Evolutionary conservation across 352 stramenopile genomes (phyloP).

Genomic region (Phytophthora ramorum): DNA sequence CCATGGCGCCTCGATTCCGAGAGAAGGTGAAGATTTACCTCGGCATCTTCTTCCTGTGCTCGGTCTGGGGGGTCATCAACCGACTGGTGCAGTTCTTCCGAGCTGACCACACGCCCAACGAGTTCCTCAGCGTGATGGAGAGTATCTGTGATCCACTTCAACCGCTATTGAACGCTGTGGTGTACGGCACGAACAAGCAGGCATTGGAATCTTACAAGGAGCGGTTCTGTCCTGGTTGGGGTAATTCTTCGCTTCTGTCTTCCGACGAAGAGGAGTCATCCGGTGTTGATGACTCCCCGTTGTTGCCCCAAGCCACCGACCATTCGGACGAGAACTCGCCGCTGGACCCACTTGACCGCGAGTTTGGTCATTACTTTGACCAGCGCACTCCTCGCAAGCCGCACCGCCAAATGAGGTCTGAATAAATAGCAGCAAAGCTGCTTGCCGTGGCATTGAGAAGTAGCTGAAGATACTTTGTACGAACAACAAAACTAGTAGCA

Average conservation of each 20-base stretch:
- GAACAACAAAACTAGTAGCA: slow-evolving; percentile 23
- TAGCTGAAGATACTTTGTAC: too few relatives aligned
- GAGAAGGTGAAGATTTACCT: slow-evolving; percentile 72
- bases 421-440: not conserved
- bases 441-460: too few relatives aligned
- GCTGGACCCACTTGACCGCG: slow-evolving; percentile 41
- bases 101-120: slow-evolving; percentile 52
- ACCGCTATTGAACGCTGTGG: slow-evolving; percentile 70
- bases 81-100: slow-evolving; percentile 69
- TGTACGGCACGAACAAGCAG: slow-evolving; percentile 77
- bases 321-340: slow-evolving; percentile 11
- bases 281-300: slow-evolving; percentile 49
- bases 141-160: slow-evolving; percentile 78
- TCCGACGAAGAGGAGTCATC: slow-evolving; percentile 73
- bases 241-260: slow-evolving; percentile 66
- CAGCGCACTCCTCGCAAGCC: slow-evolving; percentile 22
- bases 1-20: slow-evolving; percentile 67
- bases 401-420: slow-evolving; percentile 8
- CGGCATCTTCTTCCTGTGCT: slow-evolving; percentile 76
- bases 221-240: slow-evolving; percentile 69
- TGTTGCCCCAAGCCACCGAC: slow-evolving; percentile 32
- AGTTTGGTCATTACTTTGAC: slow-evolving; percentile 53
- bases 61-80: slow-evolving; percentile 75
- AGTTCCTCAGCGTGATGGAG: slow-evolving; percentile 67
- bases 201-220: slow-evolving; percentile 78